Percentiles rank a stretch among this genome's conserved stretches.
phyloP scores from a whole-genome alignment of 331 rosid genomes.

The Acacia pycnantha region DNA sequence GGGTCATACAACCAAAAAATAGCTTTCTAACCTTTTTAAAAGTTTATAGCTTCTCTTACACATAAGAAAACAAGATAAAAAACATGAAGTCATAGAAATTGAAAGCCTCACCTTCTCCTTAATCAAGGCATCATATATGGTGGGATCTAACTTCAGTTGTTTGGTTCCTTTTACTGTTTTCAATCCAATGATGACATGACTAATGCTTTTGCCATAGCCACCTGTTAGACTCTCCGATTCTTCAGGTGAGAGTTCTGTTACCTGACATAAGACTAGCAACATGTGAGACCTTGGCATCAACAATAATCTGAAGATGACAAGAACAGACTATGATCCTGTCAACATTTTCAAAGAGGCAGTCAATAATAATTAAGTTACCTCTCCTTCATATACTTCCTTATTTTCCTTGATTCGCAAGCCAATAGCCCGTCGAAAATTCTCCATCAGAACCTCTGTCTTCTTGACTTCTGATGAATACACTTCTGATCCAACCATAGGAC shows the following conservation, averaged over 20 bases:
- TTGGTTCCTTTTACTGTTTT: constrained; percentile 96
- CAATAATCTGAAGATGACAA: background rate
- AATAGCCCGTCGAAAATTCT: constrained; percentile 85
- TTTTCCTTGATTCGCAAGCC: constrained; percentile 94
- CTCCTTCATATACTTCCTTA: constrained; percentile 97
- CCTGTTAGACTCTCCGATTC: constrained; percentile 90
- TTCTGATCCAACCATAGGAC: constrained; percentile 99
- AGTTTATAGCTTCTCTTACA: background rate
- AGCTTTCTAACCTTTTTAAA: background rate
- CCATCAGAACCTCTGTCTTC: constrained; percentile 97
- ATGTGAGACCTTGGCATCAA: constrained; percentile 23
- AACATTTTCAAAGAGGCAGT: background rate
- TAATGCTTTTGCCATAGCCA: constrained; percentile 96
- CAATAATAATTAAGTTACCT: constrained; percentile 51
- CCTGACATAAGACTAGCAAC: constrained; percentile 44
- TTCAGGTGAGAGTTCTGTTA: constrained; percentile 82
- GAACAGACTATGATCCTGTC: constrained; percentile 13
- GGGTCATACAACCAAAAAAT: constrained; percentile 1
- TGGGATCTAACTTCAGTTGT: constrained; percentile 94
- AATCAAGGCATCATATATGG: constrained; percentile 90
- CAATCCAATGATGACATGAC: constrained; percentile 92
- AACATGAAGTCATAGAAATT: constrained; percentile 1
- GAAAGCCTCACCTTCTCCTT: constrained; percentile 74
- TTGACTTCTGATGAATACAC: constrained; percentile 97
- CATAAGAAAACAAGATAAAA: background rate